phyloP scores from a whole-genome alignment of 352 stramenopile genomes.

The Phytopythium chamaehyphon region DNA sequence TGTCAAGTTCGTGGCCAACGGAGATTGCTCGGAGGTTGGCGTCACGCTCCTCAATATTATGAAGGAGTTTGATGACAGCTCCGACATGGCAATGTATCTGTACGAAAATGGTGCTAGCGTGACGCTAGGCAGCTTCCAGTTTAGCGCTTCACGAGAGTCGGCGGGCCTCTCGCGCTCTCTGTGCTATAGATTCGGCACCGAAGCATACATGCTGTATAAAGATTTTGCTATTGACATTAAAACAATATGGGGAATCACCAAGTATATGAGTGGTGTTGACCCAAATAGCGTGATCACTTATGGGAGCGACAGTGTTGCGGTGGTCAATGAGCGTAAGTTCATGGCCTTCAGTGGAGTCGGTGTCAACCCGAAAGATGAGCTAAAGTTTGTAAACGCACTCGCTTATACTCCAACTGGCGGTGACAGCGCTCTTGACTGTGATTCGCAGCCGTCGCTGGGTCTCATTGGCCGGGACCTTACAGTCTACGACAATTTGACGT shows the following conservation, averaged over 20 bases:
- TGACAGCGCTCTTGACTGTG: constrained; percentile 20
- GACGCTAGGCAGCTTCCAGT: constrained; percentile 46
- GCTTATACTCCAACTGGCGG: constrained; percentile 13
- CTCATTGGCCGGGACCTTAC: constrained; percentile 24
- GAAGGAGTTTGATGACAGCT: constrained; percentile 59
- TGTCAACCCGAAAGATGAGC: constrained; percentile 33
- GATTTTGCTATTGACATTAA: constrained; percentile 57
- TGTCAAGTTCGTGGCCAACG: constrained; percentile 51
- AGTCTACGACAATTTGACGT: constrained; percentile 34
- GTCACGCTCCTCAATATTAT: constrained; percentile 48
- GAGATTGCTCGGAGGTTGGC: constrained; percentile 32
- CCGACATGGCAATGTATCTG: constrained; percentile 67
- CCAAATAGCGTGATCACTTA: constrained; percentile 3
- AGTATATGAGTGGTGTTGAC: constrained; percentile 5
- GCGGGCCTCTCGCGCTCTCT: constrained; percentile 38
- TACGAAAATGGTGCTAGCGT: constrained; percentile 44
- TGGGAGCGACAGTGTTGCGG: constrained; percentile 33
- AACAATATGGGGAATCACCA: constrained; percentile 36
- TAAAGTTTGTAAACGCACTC: constrained; percentile 44
- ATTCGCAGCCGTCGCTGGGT: constrained; percentile 29
- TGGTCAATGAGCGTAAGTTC: constrained; percentile 58
- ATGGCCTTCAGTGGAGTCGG: constrained; percentile 55
- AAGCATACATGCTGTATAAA: constrained; percentile 53
- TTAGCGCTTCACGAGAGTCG: constrained; percentile 20
- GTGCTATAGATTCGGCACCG: constrained; percentile 58